Evolutionary conservation across 2,329 filamentous ascomycete species (phyloP).

Genomic region (Gnomoniopsis sp.): DNA sequence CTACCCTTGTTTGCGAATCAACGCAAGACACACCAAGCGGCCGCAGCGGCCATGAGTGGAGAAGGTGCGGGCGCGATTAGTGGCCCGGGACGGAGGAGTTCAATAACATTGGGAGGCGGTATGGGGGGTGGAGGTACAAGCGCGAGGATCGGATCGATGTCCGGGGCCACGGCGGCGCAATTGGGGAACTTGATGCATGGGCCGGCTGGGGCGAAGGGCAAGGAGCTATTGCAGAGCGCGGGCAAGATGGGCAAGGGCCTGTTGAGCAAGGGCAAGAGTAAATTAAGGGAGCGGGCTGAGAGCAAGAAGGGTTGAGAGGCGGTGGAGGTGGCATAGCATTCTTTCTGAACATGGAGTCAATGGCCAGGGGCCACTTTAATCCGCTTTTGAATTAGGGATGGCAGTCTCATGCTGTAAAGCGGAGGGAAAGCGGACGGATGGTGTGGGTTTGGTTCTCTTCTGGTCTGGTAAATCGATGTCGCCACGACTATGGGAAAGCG

Average conservation of each 20-base stretch:
- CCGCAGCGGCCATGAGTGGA: background rate
- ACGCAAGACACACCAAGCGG: background rate
- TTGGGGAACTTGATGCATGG: conserved; percentile 45
- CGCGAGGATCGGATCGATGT: conserved; percentile 24
- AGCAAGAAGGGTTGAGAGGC: background rate
- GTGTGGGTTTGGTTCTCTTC: too few relatives aligned
- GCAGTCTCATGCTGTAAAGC: too few relatives aligned
- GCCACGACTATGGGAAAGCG: too few relatives aligned
- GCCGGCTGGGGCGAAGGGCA: conserved; percentile 77
- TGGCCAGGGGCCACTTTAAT: too few relatives aligned
- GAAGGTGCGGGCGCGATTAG: background rate
- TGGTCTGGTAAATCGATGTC: too few relatives aligned
- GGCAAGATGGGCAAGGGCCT: conserved; percentile 88
- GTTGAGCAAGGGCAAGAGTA: conserved; percentile 86
- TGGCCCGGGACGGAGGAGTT: background rate
- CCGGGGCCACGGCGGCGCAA: conserved; percentile 34
- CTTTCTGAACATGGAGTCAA: too few relatives aligned
- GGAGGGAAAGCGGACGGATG: too few relatives aligned
- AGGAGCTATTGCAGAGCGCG: conserved; percentile 82
- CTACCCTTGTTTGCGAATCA: conserved; percentile 11
- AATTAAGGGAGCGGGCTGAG: conserved; percentile 55
- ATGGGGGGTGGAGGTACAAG: background rate
- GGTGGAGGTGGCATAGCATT: background rate
- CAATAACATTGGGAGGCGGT: background rate
- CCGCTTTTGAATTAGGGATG: too few relatives aligned